Percentiles rank a stretch among this genome's conserved stretches.
phyloP scores from a whole-genome alignment of 768 basidiomycete genomes.

The Boletus patriciae region DNA sequence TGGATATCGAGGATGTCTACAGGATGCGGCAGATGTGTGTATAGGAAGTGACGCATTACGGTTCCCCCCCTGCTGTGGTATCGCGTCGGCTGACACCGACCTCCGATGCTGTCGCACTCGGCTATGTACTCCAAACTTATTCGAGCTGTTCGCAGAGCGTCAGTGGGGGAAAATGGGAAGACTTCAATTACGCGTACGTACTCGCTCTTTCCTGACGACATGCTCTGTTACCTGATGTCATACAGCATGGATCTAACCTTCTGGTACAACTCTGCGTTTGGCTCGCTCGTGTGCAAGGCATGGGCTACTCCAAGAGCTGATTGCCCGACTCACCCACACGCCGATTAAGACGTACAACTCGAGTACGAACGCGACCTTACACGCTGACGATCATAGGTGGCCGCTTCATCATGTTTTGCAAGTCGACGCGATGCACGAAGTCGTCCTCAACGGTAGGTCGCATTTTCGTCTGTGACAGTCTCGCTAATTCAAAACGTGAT shows the following conservation, averaged over 20 bases:
- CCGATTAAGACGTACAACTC: slow-evolving; percentile 71
- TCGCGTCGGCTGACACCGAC: neutral
- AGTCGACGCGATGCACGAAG: slow-evolving; percentile 90
- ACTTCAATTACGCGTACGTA: slow-evolving; percentile 81
- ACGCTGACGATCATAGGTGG: slow-evolving; percentile 67
- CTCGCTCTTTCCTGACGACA: neutral
- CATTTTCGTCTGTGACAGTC: neutral
- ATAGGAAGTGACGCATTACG: slow-evolving; percentile 58
- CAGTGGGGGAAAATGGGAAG: slow-evolving; percentile 96
- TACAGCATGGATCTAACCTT: slow-evolving; percentile 21
- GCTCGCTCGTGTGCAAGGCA: slow-evolving; percentile 69
- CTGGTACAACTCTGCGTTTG: slow-evolving; percentile 74
- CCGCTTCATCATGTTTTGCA: slow-evolving; percentile 72
- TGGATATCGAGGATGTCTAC: slow-evolving; percentile 69
- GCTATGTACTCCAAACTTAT: slow-evolving; percentile 90
- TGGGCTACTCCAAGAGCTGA: slow-evolving; percentile 83
- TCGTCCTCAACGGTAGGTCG: slow-evolving; percentile 76
- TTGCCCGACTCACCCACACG: slow-evolving; percentile 78
- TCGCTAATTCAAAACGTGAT: neutral
- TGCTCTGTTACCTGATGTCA: neutral
- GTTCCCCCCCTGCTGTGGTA: neutral
- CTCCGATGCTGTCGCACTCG: slow-evolving; percentile 79
- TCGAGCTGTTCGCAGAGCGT: slow-evolving; percentile 83
- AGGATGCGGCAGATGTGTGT: slow-evolving; percentile 81
- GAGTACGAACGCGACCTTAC: slow-evolving; percentile 72